Percentiles rank a stretch among this genome's conserved stretches.
Conservation (phyloP, 2,329 filamentous ascomycete species). For the Helotiales sp. region DNA sequence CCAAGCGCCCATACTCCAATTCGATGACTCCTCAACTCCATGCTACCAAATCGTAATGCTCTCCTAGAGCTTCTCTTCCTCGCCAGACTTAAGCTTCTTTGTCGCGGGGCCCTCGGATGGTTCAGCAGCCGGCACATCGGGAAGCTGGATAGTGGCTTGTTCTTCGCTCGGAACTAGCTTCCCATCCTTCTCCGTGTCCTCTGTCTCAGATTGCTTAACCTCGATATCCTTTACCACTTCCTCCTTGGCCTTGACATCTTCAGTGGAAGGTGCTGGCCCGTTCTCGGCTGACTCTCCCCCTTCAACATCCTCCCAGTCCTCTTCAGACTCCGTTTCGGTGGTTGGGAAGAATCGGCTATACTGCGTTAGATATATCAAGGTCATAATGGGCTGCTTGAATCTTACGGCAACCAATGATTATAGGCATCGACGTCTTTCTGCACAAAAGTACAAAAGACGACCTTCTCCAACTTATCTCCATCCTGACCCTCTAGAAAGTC, state of each 20-base stretch:
- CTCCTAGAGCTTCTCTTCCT: constrained; percentile 15
- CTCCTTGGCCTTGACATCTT: neutral
- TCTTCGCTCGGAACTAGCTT: constrained; percentile 18
- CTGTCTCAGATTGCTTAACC: neutral
- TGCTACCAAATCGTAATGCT: neutral
- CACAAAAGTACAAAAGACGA: constrained; percentile 86
- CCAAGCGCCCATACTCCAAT: neutral
- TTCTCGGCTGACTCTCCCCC: constrained; percentile 29
- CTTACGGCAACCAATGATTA: constrained; percentile 70
- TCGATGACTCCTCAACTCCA: neutral
- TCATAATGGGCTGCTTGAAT: constrained; percentile 25
- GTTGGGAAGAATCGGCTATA: constrained; percentile 50
- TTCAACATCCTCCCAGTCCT: constrained; percentile 31
- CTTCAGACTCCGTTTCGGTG: constrained; percentile 32
- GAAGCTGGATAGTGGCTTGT: constrained; percentile 34
- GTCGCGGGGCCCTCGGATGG: constrained; percentile 35
- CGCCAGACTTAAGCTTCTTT: constrained; percentile 37
- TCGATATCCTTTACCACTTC: neutral
- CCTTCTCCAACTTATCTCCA: constrained; percentile 59
- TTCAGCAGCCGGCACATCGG: constrained; percentile 39
- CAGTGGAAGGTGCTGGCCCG: constrained; percentile 14
- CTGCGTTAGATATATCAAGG: constrained; percentile 3
- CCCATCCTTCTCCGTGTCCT: neutral
- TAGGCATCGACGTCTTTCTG: constrained; percentile 77
- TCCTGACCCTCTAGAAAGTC: constrained; percentile 51